These are phyloP conservation scores for Aspergillus phoenicis DNA, from an alignment of 2,329 filamentous ascomycete species.

Conservation along the genomic window DNA sequence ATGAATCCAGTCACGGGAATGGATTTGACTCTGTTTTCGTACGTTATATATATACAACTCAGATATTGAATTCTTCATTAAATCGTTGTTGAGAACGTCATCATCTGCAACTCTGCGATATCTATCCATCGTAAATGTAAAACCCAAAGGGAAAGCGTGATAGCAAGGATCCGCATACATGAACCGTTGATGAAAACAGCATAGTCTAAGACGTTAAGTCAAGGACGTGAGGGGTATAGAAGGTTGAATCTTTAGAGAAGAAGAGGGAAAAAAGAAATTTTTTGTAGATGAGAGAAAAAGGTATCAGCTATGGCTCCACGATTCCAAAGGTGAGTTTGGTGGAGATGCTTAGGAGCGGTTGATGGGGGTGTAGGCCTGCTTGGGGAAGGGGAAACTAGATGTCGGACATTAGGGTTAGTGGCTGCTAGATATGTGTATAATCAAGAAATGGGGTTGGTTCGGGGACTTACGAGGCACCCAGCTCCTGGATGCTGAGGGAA, in stretches of 20 bases:
- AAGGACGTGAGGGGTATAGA: slow-evolving; percentile 41
- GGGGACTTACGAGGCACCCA: slow-evolving; percentile 85
- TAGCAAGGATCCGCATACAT: neutral
- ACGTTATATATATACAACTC: neutral
- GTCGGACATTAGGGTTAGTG: slow-evolving; percentile 22
- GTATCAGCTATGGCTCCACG: neutral
- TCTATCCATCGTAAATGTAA: slow-evolving; percentile 17
- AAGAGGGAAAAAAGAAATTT: slow-evolving; percentile 24
- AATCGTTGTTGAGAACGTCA: slow-evolving; percentile 42
- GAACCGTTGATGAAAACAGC: slow-evolving; percentile 16
- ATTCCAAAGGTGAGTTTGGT: neutral
- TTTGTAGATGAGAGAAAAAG: neutral
- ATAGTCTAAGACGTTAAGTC: slow-evolving; percentile 33
- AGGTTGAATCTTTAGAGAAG: slow-evolving; percentile 43
- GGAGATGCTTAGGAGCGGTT: slow-evolving; percentile 28
- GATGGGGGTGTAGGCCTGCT: slow-evolving; percentile 69
- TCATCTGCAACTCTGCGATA: slow-evolving; percentile 23
- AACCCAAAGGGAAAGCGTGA: neutral
- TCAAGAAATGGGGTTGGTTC: too few species aligned
- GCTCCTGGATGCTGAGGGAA: slow-evolving; percentile 87
- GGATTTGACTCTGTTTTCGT: neutral
- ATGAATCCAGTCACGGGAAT: neutral
- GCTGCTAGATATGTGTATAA: neutral
- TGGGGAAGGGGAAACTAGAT: slow-evolving; percentile 75
- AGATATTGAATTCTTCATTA: slow-evolving; percentile 21